Evolutionary conservation across 495 filamentous ascomycete genomes (phyloP).

Genomic region (Talaromyces proteolyticus): DNA sequence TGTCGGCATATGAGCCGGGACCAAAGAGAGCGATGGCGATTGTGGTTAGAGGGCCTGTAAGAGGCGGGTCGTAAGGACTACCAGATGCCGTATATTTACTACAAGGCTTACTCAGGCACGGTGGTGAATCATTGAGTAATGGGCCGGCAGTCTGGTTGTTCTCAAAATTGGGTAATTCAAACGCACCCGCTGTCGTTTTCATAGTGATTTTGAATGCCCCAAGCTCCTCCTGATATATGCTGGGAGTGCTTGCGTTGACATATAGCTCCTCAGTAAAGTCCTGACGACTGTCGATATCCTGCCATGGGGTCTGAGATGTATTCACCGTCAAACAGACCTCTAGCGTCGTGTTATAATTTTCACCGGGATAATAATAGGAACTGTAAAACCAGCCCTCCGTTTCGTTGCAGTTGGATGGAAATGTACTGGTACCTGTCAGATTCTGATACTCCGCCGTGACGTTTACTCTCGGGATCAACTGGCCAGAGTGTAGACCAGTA

Average conservation of each 20-base stretch:
- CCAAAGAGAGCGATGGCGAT: constrained; percentile 25
- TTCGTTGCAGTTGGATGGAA: constrained; percentile 2
- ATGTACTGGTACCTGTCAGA: constrained; percentile 3
- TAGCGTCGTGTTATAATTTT: neutral
- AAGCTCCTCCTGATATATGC: constrained; percentile 7
- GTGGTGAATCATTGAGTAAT: constrained; percentile 9
- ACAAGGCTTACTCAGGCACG: neutral
- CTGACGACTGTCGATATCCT: constrained; percentile 9
- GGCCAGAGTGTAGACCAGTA: constrained; percentile 13
- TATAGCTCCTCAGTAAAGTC: constrained; percentile 15
- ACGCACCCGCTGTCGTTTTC: constrained; percentile 24
- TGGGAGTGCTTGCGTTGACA: constrained; percentile 6
- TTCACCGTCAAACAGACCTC: constrained; percentile 6
- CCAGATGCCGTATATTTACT: neutral
- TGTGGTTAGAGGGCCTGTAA: constrained; percentile 16
- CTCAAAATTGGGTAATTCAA: constrained; percentile 25
- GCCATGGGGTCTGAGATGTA: constrained; percentile 10
- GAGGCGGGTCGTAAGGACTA: neutral
- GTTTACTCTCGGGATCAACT: constrained; percentile 21
- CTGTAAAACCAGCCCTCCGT: neutral
- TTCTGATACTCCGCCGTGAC: constrained; percentile 7
- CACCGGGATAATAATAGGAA: neutral
- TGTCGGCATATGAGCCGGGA: constrained; percentile 16
- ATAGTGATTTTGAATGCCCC: constrained; percentile 11
- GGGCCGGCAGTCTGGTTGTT: constrained; percentile 16